Conservation (phyloP, 2,329 filamentous ascomycete species). For the Fusarium avenaceum region DNA sequence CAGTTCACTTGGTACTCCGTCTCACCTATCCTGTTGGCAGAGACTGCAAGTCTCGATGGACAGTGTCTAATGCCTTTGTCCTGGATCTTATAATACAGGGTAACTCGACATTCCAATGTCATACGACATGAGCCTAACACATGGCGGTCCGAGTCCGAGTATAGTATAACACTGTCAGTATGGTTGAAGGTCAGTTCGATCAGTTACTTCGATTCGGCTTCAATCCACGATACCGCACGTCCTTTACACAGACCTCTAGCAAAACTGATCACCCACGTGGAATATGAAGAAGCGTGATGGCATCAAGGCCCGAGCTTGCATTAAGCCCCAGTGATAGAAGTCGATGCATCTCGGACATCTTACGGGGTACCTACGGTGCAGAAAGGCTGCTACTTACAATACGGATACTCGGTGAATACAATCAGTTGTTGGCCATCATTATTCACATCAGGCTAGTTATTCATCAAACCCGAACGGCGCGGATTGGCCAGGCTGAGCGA, state of each 20-base stretch:
- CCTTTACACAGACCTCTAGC: slow-evolving; percentile 29
- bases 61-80: slow-evolving; percentile 20
- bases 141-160: no score
- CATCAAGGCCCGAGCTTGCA: slow-evolving; percentile 1
- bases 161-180: not conserved
- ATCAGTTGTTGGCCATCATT: not conserved
- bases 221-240: slow-evolving; percentile 38
- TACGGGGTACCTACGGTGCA: not conserved
- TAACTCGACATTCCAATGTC: not conserved
- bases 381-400: not conserved
- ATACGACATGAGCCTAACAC: not conserved
- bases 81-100: not conserved
- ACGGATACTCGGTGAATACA: not conserved
- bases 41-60: slow-evolving; percentile 11
- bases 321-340: not conserved
- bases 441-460: not conserved
- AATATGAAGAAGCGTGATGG: slow-evolving; percentile 9
- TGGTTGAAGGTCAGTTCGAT: not conserved
- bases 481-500: not conserved
- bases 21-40: slow-evolving; percentile 11
- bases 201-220: not conserved
- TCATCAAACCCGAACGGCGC: not conserved
- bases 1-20: not conserved
- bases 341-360: not conserved
- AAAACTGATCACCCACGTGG: slow-evolving; percentile 33